phyloP scores from a whole-genome alignment of 2,329 filamentous ascomycete genomes.

The Elsinoe fawcettii region DNA sequence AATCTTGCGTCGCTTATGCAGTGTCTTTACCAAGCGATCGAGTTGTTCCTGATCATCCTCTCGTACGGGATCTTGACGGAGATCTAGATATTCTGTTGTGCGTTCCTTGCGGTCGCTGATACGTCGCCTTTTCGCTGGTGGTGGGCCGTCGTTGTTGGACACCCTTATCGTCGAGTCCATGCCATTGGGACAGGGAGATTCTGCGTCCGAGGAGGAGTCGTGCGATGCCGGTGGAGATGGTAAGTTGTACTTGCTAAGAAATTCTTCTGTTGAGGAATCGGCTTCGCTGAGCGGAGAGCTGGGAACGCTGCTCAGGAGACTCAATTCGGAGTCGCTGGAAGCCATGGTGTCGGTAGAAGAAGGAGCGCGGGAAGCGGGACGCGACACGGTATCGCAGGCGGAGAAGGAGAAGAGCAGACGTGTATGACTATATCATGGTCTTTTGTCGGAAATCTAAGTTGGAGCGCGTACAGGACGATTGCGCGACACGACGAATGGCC shows the following conservation, averaged over 20 bases:
- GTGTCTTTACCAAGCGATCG: constrained; percentile 60
- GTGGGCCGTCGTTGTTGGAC: constrained; percentile 46
- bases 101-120: constrained; percentile 58
- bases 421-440: constrained; percentile 14
- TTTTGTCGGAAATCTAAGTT: constrained; percentile 1
- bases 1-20: constrained; percentile 90
- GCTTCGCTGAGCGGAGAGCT: constrained; percentile 37
- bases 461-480: constrained; percentile 13
- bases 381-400: constrained; percentile 15
- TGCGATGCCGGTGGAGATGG: constrained; percentile 34
- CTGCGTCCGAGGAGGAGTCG: constrained; percentile 39
- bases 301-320: constrained; percentile 20
- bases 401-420: constrained; percentile 8
- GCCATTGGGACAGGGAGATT: constrained; percentile 39
- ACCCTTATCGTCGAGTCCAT: constrained; percentile 35
- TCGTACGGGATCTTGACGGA: constrained; percentile 48
- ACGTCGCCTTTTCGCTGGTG: constrained; percentile 69
- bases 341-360: constrained; percentile 25
- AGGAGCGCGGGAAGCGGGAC: constrained; percentile 13
- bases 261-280: constrained; percentile 30
- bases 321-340: constrained; percentile 21
- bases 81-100: constrained; percentile 73
- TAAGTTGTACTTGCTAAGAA: constrained; percentile 22
- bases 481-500: constrained; percentile 16
- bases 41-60: constrained; percentile 55